These are phyloP conservation scores for Lithocarpus polystachyus DNA, from an alignment of 306 rosid species.

Conservation along the genomic window DNA sequence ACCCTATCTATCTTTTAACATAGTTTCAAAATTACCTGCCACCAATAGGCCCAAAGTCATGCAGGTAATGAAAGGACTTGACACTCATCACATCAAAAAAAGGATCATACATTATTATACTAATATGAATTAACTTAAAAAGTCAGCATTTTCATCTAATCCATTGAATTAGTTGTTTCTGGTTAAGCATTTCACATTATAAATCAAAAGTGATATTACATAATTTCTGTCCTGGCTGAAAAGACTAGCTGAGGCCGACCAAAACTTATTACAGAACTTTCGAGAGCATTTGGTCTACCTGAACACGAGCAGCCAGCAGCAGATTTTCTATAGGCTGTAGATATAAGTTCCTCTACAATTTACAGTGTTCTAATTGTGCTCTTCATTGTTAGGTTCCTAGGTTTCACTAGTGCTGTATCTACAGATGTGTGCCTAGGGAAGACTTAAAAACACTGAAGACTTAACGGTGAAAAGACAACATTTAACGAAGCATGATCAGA, in stretches of 20 bases:
- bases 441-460: constrained; percentile 36
- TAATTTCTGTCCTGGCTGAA: constrained; percentile 23
- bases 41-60: not conserved
- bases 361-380: not conserved
- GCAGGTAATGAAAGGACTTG: not conserved
- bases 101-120: not conserved
- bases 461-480: constrained; percentile 53
- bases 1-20: too few relatives aligned
- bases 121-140: not conserved
- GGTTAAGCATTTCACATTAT: not conserved
- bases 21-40: not conserved
- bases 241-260: constrained; percentile 33
- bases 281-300: not conserved
- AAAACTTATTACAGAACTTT: constrained; percentile 23
- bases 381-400: not conserved
- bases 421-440: not conserved
- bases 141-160: not conserved
- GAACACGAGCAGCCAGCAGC: constrained; percentile 10
- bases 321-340: constrained; percentile 6
- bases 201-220: constrained; percentile 11
- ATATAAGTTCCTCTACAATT: not conserved
- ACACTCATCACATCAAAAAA: not conserved
- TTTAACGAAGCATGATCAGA: constrained; percentile 83
- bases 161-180: not conserved
- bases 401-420: not conserved